Evolutionary conservation across 2,329 filamentous ascomycete genomes (phyloP).

Genomic region (Cladosporium velox): DNA sequence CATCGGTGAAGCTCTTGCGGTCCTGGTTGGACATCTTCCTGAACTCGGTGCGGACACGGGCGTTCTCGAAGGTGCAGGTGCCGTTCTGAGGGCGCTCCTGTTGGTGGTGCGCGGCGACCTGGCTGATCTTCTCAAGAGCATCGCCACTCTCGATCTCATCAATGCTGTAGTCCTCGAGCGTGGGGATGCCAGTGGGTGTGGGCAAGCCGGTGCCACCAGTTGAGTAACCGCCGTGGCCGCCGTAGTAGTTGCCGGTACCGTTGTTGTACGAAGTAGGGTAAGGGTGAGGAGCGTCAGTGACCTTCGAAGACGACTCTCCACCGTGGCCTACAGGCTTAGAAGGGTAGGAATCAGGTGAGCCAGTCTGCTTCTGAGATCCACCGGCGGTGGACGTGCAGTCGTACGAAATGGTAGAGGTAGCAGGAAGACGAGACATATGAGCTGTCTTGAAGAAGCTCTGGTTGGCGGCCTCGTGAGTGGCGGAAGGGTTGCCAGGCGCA

Average conservation of each 20-base stretch:
- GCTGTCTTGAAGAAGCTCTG: slow-evolving; percentile 14
- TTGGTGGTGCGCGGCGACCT: slow-evolving; percentile 3
- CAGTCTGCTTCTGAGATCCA: slow-evolving; percentile 1
- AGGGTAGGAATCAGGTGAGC: background rate
- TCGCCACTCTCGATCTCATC: slow-evolving; percentile 8
- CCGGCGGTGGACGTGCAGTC: background rate
- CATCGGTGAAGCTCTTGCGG: slow-evolving; percentile 24
- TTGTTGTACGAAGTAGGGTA: slow-evolving; percentile 14
- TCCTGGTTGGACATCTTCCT: slow-evolving; percentile 21
- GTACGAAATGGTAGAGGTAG: slow-evolving; percentile 3
- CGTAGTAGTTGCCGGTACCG: slow-evolving; percentile 6
- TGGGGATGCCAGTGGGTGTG: slow-evolving; percentile 5
- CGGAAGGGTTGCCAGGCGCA: slow-evolving; percentile 14
- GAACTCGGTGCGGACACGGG: slow-evolving; percentile 21
- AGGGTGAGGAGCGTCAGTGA: slow-evolving; percentile 8
- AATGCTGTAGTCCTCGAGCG: slow-evolving; percentile 8
- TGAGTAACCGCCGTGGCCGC: background rate
- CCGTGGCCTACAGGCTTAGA: slow-evolving; percentile 1
- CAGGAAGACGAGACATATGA: slow-evolving; percentile 11
- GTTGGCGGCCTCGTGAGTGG: slow-evolving; percentile 13
- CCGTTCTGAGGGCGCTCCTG: slow-evolving; percentile 6
- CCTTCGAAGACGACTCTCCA: background rate
- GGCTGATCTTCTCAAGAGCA: slow-evolving; percentile 5
- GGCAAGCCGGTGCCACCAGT: slow-evolving; percentile 1
- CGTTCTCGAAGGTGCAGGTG: slow-evolving; percentile 24